phyloP scores from a whole-genome alignment of 2,329 filamentous ascomycete genomes.

The Aspergillus fumigatus region DNA sequence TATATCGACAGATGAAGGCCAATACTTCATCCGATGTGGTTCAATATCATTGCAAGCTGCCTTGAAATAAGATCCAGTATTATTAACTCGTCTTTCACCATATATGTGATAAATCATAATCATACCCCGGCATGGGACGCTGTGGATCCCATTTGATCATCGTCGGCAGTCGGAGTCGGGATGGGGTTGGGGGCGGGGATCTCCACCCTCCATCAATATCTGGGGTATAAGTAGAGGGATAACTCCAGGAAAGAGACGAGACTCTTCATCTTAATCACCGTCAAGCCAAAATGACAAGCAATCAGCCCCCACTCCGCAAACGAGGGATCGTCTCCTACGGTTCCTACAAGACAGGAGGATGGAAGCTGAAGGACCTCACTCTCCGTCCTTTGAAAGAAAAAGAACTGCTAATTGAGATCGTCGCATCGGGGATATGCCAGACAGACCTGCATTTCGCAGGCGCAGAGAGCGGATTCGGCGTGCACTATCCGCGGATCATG shows the following conservation, averaged over 20 bases:
- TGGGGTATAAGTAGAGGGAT: background rate
- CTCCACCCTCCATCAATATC: background rate
- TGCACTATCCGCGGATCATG: slow-evolving; percentile 46
- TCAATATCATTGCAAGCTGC: background rate
- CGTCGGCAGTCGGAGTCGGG: background rate
- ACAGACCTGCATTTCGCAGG: slow-evolving; percentile 49
- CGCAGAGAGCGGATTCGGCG: slow-evolving; percentile 29
- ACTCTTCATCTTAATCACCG: background rate
- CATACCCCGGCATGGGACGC: background rate
- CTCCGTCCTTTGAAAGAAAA: slow-evolving; percentile 27
- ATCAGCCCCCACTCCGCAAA: background rate
- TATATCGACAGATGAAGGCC: background rate
- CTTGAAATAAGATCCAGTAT: too few species aligned
- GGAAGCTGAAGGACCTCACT: slow-evolving; percentile 11
- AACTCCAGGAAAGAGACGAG: too few species aligned
- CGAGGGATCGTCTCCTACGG: slow-evolving; percentile 12
- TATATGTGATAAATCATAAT: too few species aligned
- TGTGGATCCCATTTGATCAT: background rate
- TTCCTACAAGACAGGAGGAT: slow-evolving; percentile 9
- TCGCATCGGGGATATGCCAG: slow-evolving; percentile 54
- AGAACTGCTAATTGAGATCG: slow-evolving; percentile 51
- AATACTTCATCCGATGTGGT: background rate
- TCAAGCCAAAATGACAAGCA: background rate
- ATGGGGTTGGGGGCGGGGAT: background rate
- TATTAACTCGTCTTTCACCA: too few species aligned